Percentiles rank a stretch among this genome's conserved stretches.
These are phyloP conservation scores for Trypethelium eluteriae DNA, from an alignment of 495 filamentous ascomycete species.

Conservation along the genomic window DNA sequence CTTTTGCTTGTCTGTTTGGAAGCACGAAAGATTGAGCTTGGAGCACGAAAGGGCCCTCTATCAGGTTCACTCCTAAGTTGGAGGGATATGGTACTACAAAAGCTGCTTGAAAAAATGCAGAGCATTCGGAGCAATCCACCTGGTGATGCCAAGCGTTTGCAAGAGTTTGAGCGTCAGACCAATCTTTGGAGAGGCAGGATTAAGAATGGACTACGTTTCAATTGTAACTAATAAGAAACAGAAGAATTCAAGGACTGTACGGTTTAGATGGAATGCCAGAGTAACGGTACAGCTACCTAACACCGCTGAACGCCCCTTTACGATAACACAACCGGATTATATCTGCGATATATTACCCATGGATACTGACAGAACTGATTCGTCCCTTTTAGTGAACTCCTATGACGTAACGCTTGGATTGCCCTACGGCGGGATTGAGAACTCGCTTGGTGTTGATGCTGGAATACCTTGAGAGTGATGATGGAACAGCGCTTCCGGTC, in stretches of 20 bases:
- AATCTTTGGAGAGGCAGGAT: background rate
- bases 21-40: background rate
- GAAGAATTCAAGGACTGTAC: background rate
- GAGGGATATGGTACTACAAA: background rate
- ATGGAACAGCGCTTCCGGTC: background rate
- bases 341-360: too few relatives aligned
- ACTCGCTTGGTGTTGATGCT: background rate
- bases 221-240: background rate
- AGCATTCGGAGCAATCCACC: background rate
- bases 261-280: background rate
- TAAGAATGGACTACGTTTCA: background rate
- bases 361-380: background rate
- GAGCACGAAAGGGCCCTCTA: background rate
- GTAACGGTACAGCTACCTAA: background rate
- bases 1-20: background rate
- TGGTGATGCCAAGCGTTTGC: background rate
- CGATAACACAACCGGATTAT: background rate
- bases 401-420: conserved; percentile 1
- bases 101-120: background rate
- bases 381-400: background rate
- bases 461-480: background rate
- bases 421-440: background rate
- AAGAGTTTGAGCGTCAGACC: background rate
- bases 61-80: background rate
- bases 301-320: background rate